Evolutionary conservation across 78 protist species (phyloP).

Genomic region (Dictyostelium brefeldianum): DNA sequence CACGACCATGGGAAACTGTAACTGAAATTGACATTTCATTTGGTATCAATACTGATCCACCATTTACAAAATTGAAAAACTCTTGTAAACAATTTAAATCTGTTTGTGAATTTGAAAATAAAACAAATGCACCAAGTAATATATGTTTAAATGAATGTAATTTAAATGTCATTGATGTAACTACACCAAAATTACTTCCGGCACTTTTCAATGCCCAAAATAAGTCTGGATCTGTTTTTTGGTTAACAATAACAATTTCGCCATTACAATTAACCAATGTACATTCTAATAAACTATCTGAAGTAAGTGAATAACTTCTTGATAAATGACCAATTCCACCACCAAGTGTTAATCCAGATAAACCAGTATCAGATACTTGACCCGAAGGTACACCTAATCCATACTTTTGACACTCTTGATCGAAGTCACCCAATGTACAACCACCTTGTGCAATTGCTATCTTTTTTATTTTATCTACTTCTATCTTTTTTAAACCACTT

Average conservation of each 20-base stretch:
- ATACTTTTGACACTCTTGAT: background rate
- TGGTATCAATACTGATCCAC: background rate
- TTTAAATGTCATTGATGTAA: conserved; percentile 5
- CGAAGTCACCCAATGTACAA: conserved; percentile 35
- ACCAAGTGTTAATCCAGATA: conserved; percentile 32
- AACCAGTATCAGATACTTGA: conserved; percentile 42
- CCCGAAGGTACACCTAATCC: conserved; percentile 15
- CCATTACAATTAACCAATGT: conserved; percentile 25
- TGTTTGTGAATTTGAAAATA: too few species aligned
- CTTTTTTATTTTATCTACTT: background rate
- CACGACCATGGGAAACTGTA: background rate
- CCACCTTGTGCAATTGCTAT: background rate
- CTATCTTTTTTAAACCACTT: background rate
- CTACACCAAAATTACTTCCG: conserved; percentile 60
- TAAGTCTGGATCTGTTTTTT: conserved; percentile 3
- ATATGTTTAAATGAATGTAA: background rate
- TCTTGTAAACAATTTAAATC: background rate
- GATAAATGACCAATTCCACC: conserved; percentile 62
- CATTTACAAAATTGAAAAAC: background rate
- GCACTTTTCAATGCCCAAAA: conserved; percentile 59
- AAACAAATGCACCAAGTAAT: background rate
- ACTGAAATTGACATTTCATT: background rate
- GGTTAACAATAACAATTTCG: background rate
- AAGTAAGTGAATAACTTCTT: conserved; percentile 9
- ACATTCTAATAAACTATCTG: background rate